Evolutionary conservation across 2,329 filamentous ascomycete species (phyloP), one percentile per base, ranked within the genome.

Genomic region (Calonectria leucothoes): DNA sequence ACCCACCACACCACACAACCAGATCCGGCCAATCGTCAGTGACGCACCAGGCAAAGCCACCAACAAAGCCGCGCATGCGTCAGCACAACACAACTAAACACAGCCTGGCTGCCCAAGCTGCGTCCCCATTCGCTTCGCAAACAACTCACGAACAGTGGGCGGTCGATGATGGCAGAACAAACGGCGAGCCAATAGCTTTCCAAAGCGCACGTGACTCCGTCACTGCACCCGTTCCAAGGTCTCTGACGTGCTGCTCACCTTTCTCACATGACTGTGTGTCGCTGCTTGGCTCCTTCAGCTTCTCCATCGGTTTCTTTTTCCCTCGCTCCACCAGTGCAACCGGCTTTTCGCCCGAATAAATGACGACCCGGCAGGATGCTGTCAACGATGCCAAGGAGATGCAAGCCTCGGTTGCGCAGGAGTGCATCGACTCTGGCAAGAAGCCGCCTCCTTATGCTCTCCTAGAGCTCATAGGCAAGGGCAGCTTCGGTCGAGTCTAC

Each of bases 401-500:
- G 92, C 91, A 94, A 82, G 86, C 88, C 55, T 84, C 89, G 1
- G 91, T 94, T 33, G 85, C 90, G 61, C 92, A 93, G 76, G 87
- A 91, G 72, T 92, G 91, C 76, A 87, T 87, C 69, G 90, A 90
- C 70, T 85, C 86, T 35, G 90, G 91, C 48, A 90, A 91, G 71
- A 88, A 91, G 29, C 86, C 90, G 5, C 93, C 93, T 1, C 89
- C 88, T 15, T 95, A 94, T 77, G 88, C 89, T n/a, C 91, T 95
- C 37, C 87, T 90, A 14, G 93, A 95, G 82, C 87, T 95, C 70
- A 94, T 94, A 77, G 93, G 93, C 69, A 95, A 95, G 81, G 93
- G 93, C 48, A 92, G 91, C 73, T 95, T 93, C 81, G 93, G 93
- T 2, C 90, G 93, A 37, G 93, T 95, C 20, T 95, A 94, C 84